Base-by-base conservation (phyloP, 75 land plant genomes). In the Larix kaempferi region DNA sequence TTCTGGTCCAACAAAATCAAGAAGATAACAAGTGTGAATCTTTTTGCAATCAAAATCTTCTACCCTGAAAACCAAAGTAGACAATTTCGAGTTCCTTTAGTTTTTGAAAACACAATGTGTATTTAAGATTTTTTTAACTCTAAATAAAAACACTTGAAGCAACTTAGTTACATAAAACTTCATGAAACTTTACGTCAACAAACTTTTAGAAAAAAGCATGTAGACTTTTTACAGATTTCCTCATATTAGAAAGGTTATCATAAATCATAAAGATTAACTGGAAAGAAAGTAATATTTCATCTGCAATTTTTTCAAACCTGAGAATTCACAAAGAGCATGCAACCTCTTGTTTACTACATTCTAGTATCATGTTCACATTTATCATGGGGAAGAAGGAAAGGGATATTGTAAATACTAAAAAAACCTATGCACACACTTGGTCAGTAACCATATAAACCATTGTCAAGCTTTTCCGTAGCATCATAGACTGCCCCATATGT, bases 1-100 rank as follows among this genome's bases (percentile, higher is more conserved):
- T 14, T 86, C 78, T 2, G 94, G 91, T 6, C 96, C 99, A 71
- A 90, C 27, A 77, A 88, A 96, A 76, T 96, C 99, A 57, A 96
- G 91, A 67, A 96, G 85, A 59, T 96, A 96, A 82, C 90, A 90
- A 14, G 76, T 81, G 77, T 90, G 87, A 27, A 90, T 66, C 21
- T 84, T 83, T 67, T 85, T 89, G 52, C 74, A 21, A 17, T 19
- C 44, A 59, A 96, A 79, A 79, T 96, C 96, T 41, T 87, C 88
- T 44, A 80, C 84, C 82, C 99, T 96, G 81, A 6, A 76, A 57
- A 21, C 60, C 66, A 59, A 74, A 37, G 71, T n/a, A 67, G 12
- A 39, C 35, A 39, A 67, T 67, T 39, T 7, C 19, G 39, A 22
- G 19, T 6, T 33, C 29, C 17, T 66, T 35, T 35, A 66, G 71